Evolutionary conservation across 495 filamentous ascomycete genomes (phyloP).

Genomic region (Tuber calosporum): DNA sequence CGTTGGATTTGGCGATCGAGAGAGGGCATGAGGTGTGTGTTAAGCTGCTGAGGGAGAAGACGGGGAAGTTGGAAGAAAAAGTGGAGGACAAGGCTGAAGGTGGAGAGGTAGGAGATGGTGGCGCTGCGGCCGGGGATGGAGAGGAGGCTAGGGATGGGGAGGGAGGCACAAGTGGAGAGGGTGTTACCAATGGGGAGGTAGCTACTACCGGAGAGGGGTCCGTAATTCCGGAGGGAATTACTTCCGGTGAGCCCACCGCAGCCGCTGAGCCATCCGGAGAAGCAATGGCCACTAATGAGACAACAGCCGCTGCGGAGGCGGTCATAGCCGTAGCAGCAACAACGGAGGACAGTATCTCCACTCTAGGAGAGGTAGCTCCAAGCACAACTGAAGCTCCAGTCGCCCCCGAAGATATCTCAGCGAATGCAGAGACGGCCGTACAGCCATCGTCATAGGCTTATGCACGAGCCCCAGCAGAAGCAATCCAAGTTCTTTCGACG

Average conservation of each 20-base stretch:
- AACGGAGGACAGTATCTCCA: not conserved
- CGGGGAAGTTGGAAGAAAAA: not conserved
- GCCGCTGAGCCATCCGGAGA: not conserved
- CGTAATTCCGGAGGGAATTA: not conserved
- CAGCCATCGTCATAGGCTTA: not conserved
- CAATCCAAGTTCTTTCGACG: not conserved
- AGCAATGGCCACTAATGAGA: not conserved
- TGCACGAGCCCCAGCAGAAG: not conserved
- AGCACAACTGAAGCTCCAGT: not conserved
- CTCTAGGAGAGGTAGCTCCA: not conserved
- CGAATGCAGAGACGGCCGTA: not conserved
- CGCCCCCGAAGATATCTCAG: not conserved
- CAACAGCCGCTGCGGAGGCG: not conserved
- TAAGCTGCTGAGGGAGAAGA: not conserved
- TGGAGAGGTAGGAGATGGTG: not conserved
- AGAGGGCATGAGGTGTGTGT: conserved; percentile 3
- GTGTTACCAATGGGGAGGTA: not conserved
- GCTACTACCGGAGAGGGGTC: not conserved
- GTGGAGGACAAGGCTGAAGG: not conserved
- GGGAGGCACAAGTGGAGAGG: not conserved
- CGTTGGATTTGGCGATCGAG: not conserved
- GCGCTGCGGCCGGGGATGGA: not conserved
- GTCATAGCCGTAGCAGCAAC: not conserved
- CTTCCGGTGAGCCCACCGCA: not conserved
- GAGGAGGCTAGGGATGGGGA: not conserved